Conservation (phyloP, 2,329 filamentous ascomycete genomes). For the Aspergillus costaricaensis region DNA sequence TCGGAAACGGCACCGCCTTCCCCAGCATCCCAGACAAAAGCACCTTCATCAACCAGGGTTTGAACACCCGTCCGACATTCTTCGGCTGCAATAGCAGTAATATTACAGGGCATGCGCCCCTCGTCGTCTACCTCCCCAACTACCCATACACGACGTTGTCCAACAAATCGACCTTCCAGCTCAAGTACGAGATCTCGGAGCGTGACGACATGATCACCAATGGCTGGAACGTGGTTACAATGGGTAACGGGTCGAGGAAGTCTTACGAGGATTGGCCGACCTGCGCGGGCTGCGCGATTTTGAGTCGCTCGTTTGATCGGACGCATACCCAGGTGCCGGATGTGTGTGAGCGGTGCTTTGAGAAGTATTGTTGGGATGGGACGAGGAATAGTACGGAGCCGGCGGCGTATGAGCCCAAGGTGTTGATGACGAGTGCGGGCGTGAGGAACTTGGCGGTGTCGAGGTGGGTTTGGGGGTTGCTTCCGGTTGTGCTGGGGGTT, state of each 20-base stretch:
- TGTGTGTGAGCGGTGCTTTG: conserved; percentile 75
- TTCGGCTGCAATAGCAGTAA: conserved; percentile 75
- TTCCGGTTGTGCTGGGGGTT: neutral
- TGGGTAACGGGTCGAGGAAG: conserved; percentile 76
- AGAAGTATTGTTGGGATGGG: conserved; percentile 89
- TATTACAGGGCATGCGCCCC: conserved; percentile 50
- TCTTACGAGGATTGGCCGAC: conserved; percentile 65
- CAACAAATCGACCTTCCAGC: conserved; percentile 78
- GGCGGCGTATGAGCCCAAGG: conserved; percentile 13
- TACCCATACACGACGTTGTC: conserved; percentile 73
- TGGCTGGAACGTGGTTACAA: conserved; percentile 81
- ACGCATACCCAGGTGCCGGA: conserved; percentile 70
- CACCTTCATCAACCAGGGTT: conserved; percentile 74
- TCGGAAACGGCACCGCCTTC: conserved; percentile 70
- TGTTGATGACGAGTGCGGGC: neutral
- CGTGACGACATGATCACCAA: conserved; percentile 83
- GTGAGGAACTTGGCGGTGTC: neutral
- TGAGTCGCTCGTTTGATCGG: conserved; percentile 72
- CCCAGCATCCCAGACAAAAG: conserved; percentile 71
- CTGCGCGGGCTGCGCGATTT: conserved; percentile 85
- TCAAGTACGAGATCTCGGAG: conserved; percentile 63
- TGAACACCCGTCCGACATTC: conserved; percentile 75
- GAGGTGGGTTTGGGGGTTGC: neutral
- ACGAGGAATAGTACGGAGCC: conserved; percentile 47
- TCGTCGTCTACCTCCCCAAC: conserved; percentile 88